These are phyloP conservation scores for Prunus yedoensis DNA, from an alignment of 331 rosid genomes.

Conservation along the genomic window DNA sequence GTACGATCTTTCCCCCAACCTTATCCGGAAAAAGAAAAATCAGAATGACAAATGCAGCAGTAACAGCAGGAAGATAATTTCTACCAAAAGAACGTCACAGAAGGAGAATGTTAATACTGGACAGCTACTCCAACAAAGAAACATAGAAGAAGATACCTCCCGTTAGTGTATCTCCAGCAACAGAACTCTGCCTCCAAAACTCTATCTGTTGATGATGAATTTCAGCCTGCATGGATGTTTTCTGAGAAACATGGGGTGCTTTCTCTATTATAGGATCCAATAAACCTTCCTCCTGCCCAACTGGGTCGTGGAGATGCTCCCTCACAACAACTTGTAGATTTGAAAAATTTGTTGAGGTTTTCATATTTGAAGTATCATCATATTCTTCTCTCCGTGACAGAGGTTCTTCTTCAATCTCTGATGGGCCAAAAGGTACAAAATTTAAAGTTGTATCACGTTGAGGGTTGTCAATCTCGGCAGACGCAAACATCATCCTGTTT, in stretches of 20 bases:
- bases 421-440: neutral
- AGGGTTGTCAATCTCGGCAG: constrained; percentile 3
- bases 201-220: constrained; percentile 15
- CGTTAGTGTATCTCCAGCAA: constrained; percentile 13
- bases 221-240: constrained; percentile 13
- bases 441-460: neutral
- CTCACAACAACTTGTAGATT: neutral
- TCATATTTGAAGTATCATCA: neutral
- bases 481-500: neutral
- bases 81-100: neutral
- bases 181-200: constrained; percentile 28
- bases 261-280: neutral
- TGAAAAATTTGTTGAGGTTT: neutral
- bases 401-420: neutral
- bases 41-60: neutral
- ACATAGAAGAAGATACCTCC: constrained; percentile 11
- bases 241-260: neutral
- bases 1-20: neutral
- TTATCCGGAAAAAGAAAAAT: neutral
- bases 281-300: neutral
- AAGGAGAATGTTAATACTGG: neutral
- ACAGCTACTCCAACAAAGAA: neutral
- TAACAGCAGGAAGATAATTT: neutral
- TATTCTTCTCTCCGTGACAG: neutral
- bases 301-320: neutral